A percentile compares a stretch with the other conserved stretches of the same genome.
phyloP scores from a whole-genome alignment of 345 rosid genomes.

The Eucalyptus polybractea region DNA sequence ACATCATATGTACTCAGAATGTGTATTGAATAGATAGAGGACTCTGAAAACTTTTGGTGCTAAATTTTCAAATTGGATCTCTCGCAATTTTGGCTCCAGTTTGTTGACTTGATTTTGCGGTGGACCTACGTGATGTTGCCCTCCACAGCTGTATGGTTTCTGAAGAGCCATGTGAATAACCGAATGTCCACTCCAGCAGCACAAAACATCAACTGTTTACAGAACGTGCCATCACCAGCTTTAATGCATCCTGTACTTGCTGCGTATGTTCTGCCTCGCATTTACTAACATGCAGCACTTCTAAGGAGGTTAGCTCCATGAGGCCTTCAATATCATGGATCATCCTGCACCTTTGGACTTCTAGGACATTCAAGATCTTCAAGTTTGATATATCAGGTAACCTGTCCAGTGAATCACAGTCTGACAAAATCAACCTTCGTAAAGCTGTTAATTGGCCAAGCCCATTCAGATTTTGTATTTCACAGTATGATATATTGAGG shows the following conservation, averaged over 20 bases:
- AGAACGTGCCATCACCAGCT: not conserved
- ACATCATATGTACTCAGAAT: too few species aligned
- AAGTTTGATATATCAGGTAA: not conserved
- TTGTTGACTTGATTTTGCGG: not conserved
- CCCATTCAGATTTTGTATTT: not conserved
- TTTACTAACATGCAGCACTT: not conserved
- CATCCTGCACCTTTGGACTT: not conserved
- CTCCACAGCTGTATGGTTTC: too few species aligned
- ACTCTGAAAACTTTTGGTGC: not conserved
- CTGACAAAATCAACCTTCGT: not conserved
- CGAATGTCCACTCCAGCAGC: not conserved
- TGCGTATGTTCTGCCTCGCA: not conserved
- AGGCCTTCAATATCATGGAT: not conserved
- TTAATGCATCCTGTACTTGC: not conserved
- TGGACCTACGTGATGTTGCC: not conserved
- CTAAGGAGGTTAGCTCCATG: not conserved
- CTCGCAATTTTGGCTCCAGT: not conserved
- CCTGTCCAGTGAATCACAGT: not conserved
- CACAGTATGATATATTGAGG: not conserved
- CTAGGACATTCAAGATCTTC: not conserved
- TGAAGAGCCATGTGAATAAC: not conserved
- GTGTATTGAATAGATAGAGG: too few species aligned
- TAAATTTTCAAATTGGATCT: too few species aligned
- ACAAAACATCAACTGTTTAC: not conserved
- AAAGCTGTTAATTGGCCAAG: not conserved